Evolutionary conservation across 202 grass and related monocot genomes (phyloP).

Genomic region (Zizania palustris): DNA sequence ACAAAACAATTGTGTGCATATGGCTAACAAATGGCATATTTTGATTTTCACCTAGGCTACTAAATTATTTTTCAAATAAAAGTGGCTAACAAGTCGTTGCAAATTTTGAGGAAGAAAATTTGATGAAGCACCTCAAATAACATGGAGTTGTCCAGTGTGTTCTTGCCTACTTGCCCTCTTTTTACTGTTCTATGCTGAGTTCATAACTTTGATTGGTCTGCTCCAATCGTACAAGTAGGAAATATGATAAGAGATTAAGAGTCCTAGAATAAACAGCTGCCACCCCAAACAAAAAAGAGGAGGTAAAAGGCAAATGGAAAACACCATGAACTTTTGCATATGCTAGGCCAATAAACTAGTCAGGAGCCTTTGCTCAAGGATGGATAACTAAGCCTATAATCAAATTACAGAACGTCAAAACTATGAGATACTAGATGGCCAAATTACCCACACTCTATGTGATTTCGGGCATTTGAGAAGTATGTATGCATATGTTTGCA

Average conservation of each 20-base stretch:
- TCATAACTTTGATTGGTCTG: neutral
- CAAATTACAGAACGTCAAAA: neutral
- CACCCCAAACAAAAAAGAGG: neutral
- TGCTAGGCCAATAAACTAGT: neutral
- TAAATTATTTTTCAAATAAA: neutral
- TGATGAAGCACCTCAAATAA: too few species aligned
- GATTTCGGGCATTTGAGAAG: conserved; percentile 1
- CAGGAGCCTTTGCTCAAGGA: neutral
- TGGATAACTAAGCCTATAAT: neutral
- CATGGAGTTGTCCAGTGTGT: neutral
- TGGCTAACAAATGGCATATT: neutral
- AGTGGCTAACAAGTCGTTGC: neutral
- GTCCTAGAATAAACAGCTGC: too few species aligned
- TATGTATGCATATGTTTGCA: neutral
- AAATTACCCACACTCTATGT: neutral
- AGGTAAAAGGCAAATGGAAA: neutral
- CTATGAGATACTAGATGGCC: neutral
- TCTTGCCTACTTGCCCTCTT: neutral
- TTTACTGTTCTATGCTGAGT: neutral
- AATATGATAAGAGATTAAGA: too few species aligned
- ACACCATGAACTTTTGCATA: neutral
- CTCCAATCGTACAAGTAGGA: too few species aligned
- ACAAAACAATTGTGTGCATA: conserved; percentile 1
- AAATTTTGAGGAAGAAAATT: neutral
- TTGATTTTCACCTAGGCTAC: neutral